Conservation (phyloP, 2,329 filamentous ascomycete species). For the Verticillium zaregamsianum region DNA sequence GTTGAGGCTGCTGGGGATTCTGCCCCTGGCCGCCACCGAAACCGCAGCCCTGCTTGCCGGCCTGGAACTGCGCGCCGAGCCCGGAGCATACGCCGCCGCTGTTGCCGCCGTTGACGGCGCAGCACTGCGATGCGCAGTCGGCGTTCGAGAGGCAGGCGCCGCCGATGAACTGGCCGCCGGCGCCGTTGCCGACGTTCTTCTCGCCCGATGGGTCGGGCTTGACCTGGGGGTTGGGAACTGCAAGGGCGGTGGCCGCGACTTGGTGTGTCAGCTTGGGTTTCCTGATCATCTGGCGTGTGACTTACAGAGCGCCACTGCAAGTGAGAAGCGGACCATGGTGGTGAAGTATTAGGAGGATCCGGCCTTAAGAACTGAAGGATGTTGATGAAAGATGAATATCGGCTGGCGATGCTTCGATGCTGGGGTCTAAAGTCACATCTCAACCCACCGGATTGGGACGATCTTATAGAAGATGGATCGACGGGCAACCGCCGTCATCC, state of each 20-base stretch:
- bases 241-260: conserved; percentile 15
- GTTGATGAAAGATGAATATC: background rate
- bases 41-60: conserved; percentile 23
- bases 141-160: conserved; percentile 21
- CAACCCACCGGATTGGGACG: background rate
- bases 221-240: conserved; percentile 6
- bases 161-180: conserved; percentile 23
- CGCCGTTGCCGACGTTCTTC: conserved; percentile 21
- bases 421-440: background rate
- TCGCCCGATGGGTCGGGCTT: conserved; percentile 20
- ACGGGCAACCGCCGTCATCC: background rate
- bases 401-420: no score
- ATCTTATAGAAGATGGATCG: background rate
- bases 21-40: conserved; percentile 11
- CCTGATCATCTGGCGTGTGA: conserved; percentile 9
- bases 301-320: conserved; percentile 9
- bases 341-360: background rate
- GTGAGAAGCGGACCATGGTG: conserved; percentile 11
- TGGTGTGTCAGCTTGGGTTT: background rate
- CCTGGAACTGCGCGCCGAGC: conserved; percentile 17
- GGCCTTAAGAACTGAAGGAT: background rate
- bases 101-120: conserved; percentile 18
- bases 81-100: conserved; percentile 23
- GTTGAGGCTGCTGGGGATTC: background rate
- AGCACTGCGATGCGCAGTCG: conserved; percentile 22